Percentiles rank a stretch among this genome's conserved stretches.
phyloP scores from a whole-genome alignment of 2,329 filamentous ascomycete genomes.

The Trichoderma hamatum region DNA sequence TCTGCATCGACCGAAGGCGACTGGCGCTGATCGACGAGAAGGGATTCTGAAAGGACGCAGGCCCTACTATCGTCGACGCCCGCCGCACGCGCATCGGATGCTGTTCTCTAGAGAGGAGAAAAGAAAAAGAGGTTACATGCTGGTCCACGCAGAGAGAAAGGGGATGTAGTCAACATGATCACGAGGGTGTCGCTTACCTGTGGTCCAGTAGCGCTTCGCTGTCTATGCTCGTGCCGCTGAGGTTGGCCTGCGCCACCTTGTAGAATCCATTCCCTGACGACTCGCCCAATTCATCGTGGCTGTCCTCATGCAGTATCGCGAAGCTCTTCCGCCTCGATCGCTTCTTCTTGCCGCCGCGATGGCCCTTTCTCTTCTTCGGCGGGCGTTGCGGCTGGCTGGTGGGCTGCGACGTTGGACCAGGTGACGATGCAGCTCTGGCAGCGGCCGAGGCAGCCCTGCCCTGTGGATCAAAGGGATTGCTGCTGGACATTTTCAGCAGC shows the following conservation, averaged over 20 bases:
- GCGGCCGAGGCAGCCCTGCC: conserved; percentile 28
- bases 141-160: neutral
- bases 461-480: conserved; percentile 39
- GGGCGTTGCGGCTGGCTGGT: conserved; percentile 27
- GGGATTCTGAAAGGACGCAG: conserved; percentile 42
- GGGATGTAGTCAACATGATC: conserved; percentile 1
- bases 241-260: conserved; percentile 55
- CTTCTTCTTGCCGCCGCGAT: conserved; percentile 78
- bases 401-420: conserved; percentile 15
- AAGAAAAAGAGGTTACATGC: neutral
- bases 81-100: conserved; percentile 66
- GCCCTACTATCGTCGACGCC: conserved; percentile 51
- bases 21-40: conserved; percentile 38
- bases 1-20: conserved; percentile 43
- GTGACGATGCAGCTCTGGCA: conserved; percentile 16
- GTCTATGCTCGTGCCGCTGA: conserved; percentile 85
- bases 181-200: conserved; percentile 53
- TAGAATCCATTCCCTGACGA: conserved; percentile 51
- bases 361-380: conserved; percentile 67
- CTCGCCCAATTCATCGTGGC: conserved; percentile 43
- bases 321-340: conserved; percentile 79
- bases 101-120: conserved; percentile 52
- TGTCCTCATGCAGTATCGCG: conserved; percentile 63
- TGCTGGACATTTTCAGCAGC: conserved; percentile 31
- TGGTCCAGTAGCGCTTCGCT: conserved; percentile 89